phyloP scores from a whole-genome alignment of 1,139 yeast genomes.

The Torulaspora pretoriensis region DNA sequence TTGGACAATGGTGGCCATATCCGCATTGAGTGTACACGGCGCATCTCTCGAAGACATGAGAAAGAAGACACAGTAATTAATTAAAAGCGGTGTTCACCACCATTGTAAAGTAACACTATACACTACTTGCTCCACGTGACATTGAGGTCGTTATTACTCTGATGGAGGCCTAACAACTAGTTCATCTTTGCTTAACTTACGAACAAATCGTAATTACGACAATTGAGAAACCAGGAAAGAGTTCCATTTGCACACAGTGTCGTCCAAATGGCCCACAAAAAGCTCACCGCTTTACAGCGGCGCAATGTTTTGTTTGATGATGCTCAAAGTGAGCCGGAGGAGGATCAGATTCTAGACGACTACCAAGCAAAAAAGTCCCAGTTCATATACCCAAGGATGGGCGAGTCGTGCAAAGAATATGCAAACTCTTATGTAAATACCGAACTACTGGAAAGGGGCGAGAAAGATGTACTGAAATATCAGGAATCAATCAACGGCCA shows the following conservation, averaged over 20 bases:
- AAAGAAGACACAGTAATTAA: not conserved
- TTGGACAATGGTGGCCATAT: slow-evolving; percentile 59
- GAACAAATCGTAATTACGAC: too few relatives aligned
- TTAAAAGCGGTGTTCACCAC: not conserved
- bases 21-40: slow-evolving; percentile 15
- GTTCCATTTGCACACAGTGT: too few relatives aligned
- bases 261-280: not conserved
- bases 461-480: slow-evolving; percentile 23
- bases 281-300: slow-evolving; percentile 1
- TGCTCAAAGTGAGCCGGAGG: slow-evolving; percentile 5
- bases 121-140: slow-evolving; percentile 2
- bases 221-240: not conserved
- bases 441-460: slow-evolving; percentile 26
- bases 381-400: slow-evolving; percentile 20
- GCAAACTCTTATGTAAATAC: slow-evolving; percentile 17
- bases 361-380: slow-evolving; percentile 3
- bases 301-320: slow-evolving; percentile 8
- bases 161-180: not conserved
- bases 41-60: not conserved
- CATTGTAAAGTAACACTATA: too few relatives aligned
- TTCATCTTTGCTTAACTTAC: not conserved
- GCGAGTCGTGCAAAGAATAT: slow-evolving; percentile 19
- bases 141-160: not conserved
- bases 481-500: slow-evolving; percentile 29
- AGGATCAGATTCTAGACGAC: slow-evolving; percentile 8